Base-by-base conservation (phyloP, 2,329 filamentous ascomycete species). In the Stachybotrys elegans region DNA sequence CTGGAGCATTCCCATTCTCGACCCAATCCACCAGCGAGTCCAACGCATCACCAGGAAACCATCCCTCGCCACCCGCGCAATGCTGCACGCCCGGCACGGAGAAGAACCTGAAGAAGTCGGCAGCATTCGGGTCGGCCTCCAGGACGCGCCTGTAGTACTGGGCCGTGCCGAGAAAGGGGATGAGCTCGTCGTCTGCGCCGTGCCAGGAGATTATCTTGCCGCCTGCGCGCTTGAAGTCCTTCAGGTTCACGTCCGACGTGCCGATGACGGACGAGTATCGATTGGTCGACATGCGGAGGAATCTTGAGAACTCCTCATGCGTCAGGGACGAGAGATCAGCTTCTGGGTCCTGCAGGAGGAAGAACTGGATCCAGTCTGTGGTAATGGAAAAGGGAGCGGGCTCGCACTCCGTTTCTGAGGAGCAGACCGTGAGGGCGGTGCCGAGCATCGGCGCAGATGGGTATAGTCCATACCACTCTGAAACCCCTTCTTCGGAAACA, bases 301-400 rank as follows among this genome's bases (percentile, higher is more conserved):
- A 38, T 17, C 51, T 47, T 6, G 37, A 22, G 14, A 47, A 43
- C 37, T 41, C 20, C 12, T 37, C n/a, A 19, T 40, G 19, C 9
- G 17, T 49, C 9, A 52, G 7, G 7, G 42, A 34, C 0, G 32
- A 32, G 2, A 60, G 22, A 17, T 56, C 56, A 39, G 58, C 57
- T 20, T 56, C 42, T 9, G 58, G 52, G 11, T 61, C 58, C 7
- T 57, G 47, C 29, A 65, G 43, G 21, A 61, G 48, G 22, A 57
- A 59, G 22, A 56, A 50, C 4, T 46, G 39, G 17, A 53, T 43
- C 58, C 56, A 58, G 32, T 49, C 48, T 3, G 32, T 36, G 1
- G 53, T 43, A 39, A 56, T 32, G 13, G 43, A 31, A 27, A 52
- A 52, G 9, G 51, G 48, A 7, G 2, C 2, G 13, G 51, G 48